Evolutionary conservation across 306 rosid genomes (phyloP).

Genomic region (Clitoria ternatea): DNA sequence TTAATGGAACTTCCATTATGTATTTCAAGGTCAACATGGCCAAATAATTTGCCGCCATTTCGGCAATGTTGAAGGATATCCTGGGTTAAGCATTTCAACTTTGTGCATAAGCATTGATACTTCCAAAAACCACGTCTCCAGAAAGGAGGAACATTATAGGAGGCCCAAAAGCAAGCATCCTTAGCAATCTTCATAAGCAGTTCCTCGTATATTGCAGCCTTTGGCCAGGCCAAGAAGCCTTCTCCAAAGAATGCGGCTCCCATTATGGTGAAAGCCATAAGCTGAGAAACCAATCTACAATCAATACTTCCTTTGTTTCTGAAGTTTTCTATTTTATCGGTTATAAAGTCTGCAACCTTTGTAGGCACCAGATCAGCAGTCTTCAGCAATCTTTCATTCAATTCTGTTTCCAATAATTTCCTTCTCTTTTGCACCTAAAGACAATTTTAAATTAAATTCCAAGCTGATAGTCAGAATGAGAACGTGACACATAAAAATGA

Average conservation of each 20-base stretch:
- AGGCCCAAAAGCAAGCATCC: constrained; percentile 77
- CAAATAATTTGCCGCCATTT: constrained; percentile 41
- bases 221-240: constrained; percentile 62
- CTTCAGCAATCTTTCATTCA: constrained; percentile 44
- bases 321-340: constrained; percentile 45
- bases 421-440: constrained; percentile 60
- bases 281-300: constrained; percentile 61
- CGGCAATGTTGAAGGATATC: constrained; percentile 60
- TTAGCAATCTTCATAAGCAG: constrained; percentile 73
- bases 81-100: constrained; percentile 68
- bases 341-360: constrained; percentile 45
- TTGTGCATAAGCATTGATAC: constrained; percentile 52
- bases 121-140: constrained; percentile 82
- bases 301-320: constrained; percentile 40
- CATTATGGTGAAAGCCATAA: constrained; percentile 75
- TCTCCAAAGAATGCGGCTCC: constrained; percentile 75
- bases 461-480: constrained; percentile 8
- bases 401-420: constrained; percentile 46
- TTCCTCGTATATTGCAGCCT: constrained; percentile 75
- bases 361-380: constrained; percentile 39
- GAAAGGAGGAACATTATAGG: constrained; percentile 63
- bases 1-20: constrained; percentile 18
- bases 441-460: constrained; percentile 18
- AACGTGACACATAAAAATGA: not conserved
- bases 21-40: constrained; percentile 26